Conservation (phyloP, 2,329 filamentous ascomycete genomes). For the Hymenoscyphus occultus region DNA sequence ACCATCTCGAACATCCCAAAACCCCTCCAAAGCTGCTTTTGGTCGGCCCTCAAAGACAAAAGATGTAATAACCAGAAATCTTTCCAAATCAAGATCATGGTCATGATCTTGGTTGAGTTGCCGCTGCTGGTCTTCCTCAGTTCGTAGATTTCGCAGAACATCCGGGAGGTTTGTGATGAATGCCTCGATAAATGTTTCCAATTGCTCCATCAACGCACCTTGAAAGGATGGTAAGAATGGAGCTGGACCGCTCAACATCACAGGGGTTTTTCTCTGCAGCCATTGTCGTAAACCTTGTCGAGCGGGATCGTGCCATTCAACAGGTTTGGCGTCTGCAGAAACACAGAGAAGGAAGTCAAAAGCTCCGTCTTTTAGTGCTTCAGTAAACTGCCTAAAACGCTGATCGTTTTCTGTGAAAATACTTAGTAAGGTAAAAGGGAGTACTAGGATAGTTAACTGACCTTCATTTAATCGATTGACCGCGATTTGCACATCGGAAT, state of each 20-base stretch:
- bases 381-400: slow-evolving; percentile 69
- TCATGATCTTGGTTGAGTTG: slow-evolving; percentile 63
- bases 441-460: slow-evolving; percentile 29
- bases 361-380: slow-evolving; percentile 80
- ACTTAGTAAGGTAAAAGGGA: slow-evolving; percentile 9
- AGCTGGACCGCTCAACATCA: slow-evolving; percentile 64
- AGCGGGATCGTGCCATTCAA: slow-evolving; percentile 85
- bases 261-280: slow-evolving; percentile 75
- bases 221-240: slow-evolving; percentile 72
- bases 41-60: slow-evolving; percentile 85
- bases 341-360: slow-evolving; percentile 89
- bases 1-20: slow-evolving; percentile 90
- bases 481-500: slow-evolving; percentile 56
- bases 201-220: slow-evolving; percentile 68
- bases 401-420: slow-evolving; percentile 58
- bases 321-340: slow-evolving; percentile 74
- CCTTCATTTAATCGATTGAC: slow-evolving; percentile 61
- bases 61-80: slow-evolving; percentile 88
- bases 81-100: slow-evolving; percentile 74
- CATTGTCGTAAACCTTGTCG: slow-evolving; percentile 78
- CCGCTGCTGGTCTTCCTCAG: slow-evolving; percentile 86
- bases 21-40: slow-evolving; percentile 74
- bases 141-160: slow-evolving; percentile 77
- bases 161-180: slow-evolving; percentile 96
- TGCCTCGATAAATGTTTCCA: slow-evolving; percentile 85